Percentiles rank a stretch among this genome's conserved stretches.
Conservation (phyloP, 208 protist species). For the Crithidia sp. region DNA sequence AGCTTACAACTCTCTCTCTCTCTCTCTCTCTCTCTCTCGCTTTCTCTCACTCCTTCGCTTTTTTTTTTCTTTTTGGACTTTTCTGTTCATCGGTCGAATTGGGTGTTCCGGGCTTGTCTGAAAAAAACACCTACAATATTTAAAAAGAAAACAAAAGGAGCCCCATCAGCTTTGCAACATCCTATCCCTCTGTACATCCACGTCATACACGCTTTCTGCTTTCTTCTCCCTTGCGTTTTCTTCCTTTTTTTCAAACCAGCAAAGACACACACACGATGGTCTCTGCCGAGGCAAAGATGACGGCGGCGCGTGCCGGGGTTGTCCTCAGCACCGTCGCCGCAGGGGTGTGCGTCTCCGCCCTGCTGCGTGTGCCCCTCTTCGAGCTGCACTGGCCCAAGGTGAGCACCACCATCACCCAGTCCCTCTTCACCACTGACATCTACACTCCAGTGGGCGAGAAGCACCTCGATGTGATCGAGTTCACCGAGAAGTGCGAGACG, state of each 20-base stretch:
- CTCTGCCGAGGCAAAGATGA: conserved; percentile 13
- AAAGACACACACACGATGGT: conserved; percentile 8
- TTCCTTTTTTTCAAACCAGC: neutral
- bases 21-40: neutral
- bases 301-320: conserved; percentile 17
- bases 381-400: neutral
- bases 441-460: conserved; percentile 33
- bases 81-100: too few species aligned
- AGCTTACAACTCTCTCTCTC: neutral
- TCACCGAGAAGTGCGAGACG: conserved; percentile 25
- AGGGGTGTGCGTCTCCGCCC: conserved; percentile 3
- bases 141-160: too few species aligned
- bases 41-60: neutral
- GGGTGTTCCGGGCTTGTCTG: too few species aligned
- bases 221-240: neutral
- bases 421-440: conserved; percentile 36
- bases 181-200: too few species aligned
- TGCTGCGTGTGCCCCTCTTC: conserved; percentile 25
- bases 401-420: conserved; percentile 31
- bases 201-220: too few species aligned
- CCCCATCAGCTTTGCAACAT: too few species aligned
- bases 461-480: conserved; percentile 15
- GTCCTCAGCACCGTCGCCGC: conserved; percentile 15
- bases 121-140: too few species aligned
- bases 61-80: neutral